Conservation (phyloP, 169 alveolate genomes). For the Eimeria maxima region DNA sequence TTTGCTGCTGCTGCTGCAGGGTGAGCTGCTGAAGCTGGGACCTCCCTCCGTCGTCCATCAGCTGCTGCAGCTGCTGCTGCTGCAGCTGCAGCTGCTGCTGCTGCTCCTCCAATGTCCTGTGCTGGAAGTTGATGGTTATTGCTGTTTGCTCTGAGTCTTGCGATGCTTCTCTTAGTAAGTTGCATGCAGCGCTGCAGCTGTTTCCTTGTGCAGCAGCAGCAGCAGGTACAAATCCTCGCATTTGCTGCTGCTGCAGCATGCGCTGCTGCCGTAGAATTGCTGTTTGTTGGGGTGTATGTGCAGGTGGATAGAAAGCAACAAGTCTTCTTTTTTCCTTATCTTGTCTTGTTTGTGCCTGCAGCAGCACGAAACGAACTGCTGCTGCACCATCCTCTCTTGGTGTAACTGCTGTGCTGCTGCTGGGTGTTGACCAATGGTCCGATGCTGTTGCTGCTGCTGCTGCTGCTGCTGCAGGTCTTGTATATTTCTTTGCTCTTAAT, state of each 20-base stretch:
- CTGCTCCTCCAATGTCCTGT: neutral
- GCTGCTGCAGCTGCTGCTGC: slow-evolving; percentile 34
- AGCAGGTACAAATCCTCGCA: neutral
- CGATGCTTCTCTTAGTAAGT: slow-evolving; percentile 5
- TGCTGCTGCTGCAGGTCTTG: neutral
- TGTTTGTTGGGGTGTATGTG: neutral
- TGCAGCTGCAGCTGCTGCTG: slow-evolving; percentile 26
- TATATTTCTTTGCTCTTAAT: neutral
- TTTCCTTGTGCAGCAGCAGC: neutral
- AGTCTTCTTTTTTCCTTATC: slow-evolving; percentile 9
- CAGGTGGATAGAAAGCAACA: slow-evolving; percentile 26
- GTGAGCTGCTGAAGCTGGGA: neutral
- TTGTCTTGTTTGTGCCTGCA: neutral
- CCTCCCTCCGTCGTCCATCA: neutral
- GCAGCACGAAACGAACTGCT: neutral
- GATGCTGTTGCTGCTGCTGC: neutral
- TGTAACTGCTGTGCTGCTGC: neutral
- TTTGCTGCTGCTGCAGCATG: neutral
- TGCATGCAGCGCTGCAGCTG: neutral
- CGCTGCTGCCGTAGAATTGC: neutral
- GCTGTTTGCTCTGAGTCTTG: neutral
- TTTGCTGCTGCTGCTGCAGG: slow-evolving; percentile 48
- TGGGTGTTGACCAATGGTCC: neutral
- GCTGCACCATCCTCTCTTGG: neutral
- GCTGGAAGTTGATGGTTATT: slow-evolving; percentile 30